phyloP scores from a whole-genome alignment of 257 asterid genomes.

The Capsicum rhomboideum region DNA sequence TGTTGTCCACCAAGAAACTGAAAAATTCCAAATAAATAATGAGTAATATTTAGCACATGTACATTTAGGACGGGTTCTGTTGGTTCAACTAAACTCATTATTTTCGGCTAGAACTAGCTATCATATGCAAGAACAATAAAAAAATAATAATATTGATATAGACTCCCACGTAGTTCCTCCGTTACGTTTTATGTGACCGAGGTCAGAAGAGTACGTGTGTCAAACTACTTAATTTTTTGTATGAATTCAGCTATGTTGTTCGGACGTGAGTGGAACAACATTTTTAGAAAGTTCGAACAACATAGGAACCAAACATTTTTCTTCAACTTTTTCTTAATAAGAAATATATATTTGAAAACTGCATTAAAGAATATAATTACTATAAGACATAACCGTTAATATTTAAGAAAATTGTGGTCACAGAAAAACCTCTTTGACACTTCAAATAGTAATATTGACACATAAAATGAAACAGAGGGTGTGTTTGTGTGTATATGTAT shows the following conservation, averaged over 20 bases:
- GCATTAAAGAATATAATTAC: too few relatives aligned
- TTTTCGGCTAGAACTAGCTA: not conserved
- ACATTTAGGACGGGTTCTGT: not conserved
- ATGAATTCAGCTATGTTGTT: not conserved
- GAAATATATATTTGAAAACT: not conserved
- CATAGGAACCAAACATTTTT: too few relatives aligned
- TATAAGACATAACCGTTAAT: not conserved
- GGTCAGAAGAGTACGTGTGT: not conserved
- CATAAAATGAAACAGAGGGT: not conserved
- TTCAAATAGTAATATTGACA: not conserved
- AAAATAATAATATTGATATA: not conserved
- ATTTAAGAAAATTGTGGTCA: too few relatives aligned
- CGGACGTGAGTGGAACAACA: not conserved
- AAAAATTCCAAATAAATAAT: not conserved
- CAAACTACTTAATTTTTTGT: not conserved
- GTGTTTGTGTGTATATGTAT: not conserved
- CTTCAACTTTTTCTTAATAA: too few relatives aligned
- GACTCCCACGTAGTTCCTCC: not conserved
- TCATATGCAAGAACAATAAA: not conserved
- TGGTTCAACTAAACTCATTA: not conserved
- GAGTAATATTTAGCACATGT: not conserved
- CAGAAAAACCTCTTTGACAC: not conserved
- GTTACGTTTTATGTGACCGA: not conserved
- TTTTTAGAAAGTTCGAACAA: not conserved
- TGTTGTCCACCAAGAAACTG: slow-evolving; percentile 71